Evolutionary conservation across 352 stramenopile genomes (phyloP).

Genomic region (Globisporangium apiculatum): DNA sequence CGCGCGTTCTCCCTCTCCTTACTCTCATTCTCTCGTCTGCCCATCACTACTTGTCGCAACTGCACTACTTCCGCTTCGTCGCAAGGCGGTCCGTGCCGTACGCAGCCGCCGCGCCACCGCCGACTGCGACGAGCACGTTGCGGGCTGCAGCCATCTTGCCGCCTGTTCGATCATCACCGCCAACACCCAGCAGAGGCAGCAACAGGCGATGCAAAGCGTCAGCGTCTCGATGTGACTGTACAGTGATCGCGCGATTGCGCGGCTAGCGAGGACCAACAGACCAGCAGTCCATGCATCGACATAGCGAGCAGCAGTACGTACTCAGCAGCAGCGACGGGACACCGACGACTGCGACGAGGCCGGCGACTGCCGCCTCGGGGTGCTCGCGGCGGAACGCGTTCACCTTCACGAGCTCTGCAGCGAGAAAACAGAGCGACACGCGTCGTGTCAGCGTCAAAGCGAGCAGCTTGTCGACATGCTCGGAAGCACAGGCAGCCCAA

Average conservation of each 20-base stretch:
- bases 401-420: constrained; percentile 56
- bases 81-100: constrained; percentile 49
- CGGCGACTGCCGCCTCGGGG: constrained; percentile 49
- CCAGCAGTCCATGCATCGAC: neutral
- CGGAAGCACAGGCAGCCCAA: too few species aligned
- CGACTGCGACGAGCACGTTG: constrained; percentile 61
- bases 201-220: neutral
- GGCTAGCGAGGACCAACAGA: neutral
- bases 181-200: neutral
- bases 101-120: constrained; percentile 36
- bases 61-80: constrained; percentile 16
- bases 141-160: constrained; percentile 54
- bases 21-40: too few species aligned
- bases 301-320: constrained; percentile 25
- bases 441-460: neutral
- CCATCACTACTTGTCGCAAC: too few species aligned
- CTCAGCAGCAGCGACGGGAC: constrained; percentile 56
- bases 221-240: neutral
- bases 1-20: too few species aligned
- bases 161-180: constrained; percentile 18
- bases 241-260: neutral
- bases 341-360: constrained; percentile 48
- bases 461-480: neutral
- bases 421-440: neutral
- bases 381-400: constrained; percentile 73